Percentiles rank a stretch among this genome's conserved stretches.
Evolutionary conservation across 1,284 basidiomycete genomes (phyloP).

Genomic region (Moesziomyces globuligerus): DNA sequence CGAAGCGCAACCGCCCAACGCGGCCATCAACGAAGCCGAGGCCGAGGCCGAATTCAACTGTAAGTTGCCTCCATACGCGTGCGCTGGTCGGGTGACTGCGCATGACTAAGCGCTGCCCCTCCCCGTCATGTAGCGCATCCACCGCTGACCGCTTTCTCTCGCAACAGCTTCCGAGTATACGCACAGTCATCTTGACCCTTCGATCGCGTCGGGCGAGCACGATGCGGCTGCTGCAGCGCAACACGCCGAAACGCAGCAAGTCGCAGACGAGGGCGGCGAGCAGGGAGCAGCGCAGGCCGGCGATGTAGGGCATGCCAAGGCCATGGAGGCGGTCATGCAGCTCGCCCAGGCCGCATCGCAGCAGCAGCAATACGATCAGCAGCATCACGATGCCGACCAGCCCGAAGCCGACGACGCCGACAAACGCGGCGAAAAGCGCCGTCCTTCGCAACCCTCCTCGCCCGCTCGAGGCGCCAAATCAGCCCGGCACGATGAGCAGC

Average conservation of each 20-base stretch:
- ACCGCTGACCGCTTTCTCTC: not conserved
- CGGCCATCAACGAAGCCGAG: conserved; percentile 16
- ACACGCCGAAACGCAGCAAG: not conserved
- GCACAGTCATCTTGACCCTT: conserved; percentile 36
- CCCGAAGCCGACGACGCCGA: conserved; percentile 12
- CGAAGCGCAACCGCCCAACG: conserved; percentile 15
- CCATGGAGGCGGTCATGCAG: conserved; percentile 50
- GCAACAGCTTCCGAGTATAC: conserved; percentile 42
- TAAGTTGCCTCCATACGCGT: conserved; percentile 9
- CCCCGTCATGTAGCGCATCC: conserved; percentile 7
- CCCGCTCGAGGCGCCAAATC: conserved; percentile 9
- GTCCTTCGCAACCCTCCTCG: conserved; percentile 6
- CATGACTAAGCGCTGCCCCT: conserved; percentile 24
- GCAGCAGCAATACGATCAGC: conserved; percentile 37
- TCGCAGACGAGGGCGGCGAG: not conserved
- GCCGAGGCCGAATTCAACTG: conserved; percentile 29
- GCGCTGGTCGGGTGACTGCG: conserved; percentile 5
- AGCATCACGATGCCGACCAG: conserved; percentile 26
- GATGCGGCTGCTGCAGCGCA: not conserved
- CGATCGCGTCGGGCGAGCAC: conserved; percentile 1
- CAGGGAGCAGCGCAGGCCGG: conserved; percentile 5
- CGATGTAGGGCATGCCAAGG: conserved; percentile 14
- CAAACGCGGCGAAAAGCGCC: conserved; percentile 30
- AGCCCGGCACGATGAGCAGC: conserved; percentile 12
- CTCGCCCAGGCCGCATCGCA: conserved; percentile 46